Conservation (phyloP, 106 monocot genomes). For the Triglochin maritima region DNA sequence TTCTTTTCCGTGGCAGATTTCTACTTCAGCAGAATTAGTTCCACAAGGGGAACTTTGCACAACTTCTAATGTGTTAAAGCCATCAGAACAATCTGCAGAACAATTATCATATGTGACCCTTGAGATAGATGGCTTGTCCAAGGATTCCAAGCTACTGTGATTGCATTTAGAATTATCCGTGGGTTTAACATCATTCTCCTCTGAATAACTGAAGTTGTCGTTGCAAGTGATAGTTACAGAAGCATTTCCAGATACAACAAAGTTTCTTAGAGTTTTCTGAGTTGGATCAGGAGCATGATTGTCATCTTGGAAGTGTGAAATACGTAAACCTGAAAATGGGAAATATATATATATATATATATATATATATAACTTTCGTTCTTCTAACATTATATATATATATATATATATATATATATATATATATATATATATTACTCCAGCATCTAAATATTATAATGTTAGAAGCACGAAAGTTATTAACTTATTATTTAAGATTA, state of each 20-base stretch:
- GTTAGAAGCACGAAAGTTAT: too few species aligned
- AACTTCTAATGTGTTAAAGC: too few species aligned
- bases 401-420: too few species aligned
- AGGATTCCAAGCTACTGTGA: constrained; percentile 1
- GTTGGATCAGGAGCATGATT: constrained; percentile 37
- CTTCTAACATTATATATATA: too few species aligned
- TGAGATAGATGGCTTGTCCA: constrained; percentile 12
- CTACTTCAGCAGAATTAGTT: too few species aligned
- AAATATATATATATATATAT: too few species aligned
- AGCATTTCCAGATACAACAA: constrained; percentile 25
- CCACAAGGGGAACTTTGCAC: too few species aligned
- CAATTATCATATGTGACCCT: constrained; percentile 6
- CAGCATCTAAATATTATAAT: too few species aligned
- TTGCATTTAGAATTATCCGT: constrained; percentile 9
- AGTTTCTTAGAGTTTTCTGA: constrained; percentile 66
- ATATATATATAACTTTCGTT: too few species aligned
- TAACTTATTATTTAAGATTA: too few species aligned
- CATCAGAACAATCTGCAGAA: background rate
- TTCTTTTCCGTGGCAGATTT: background rate
- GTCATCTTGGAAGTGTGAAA: constrained; percentile 74
- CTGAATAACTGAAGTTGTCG: constrained; percentile 5
- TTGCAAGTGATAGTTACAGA: background rate
- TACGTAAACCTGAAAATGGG: constrained; percentile 48
- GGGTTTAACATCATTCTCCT: constrained; percentile 13
- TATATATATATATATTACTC: too few species aligned